These are phyloP conservation scores for Pugionium cornutum DNA, from an alignment of 345 rosid species.

Conservation along the genomic window DNA sequence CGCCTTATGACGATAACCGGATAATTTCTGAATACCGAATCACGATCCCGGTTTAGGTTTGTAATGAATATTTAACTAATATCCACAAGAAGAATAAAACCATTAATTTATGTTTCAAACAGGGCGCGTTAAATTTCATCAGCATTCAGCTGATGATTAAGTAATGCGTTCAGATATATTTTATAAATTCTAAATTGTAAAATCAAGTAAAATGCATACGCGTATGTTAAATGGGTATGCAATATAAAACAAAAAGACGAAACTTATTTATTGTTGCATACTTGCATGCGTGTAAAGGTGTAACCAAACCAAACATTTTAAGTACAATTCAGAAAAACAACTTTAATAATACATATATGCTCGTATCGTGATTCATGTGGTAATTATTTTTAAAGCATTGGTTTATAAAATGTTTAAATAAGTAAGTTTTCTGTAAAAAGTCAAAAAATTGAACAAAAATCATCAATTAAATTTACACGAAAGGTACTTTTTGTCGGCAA, in stretches of 20 bases:
- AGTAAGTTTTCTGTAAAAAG: too few species aligned
- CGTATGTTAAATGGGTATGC: neutral
- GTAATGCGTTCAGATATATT: neutral
- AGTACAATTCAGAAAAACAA: neutral
- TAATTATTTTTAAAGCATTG: neutral
- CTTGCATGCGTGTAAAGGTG: slow-evolving; percentile 19
- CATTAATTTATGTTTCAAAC: neutral
- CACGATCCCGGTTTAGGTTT: slow-evolving; percentile 1
- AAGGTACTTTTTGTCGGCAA: slow-evolving; percentile 19
- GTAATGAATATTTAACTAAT: neutral
- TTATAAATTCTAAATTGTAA: neutral
- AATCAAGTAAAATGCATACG: slow-evolving; percentile 13
- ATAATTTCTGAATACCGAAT: neutral
- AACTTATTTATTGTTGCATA: neutral
- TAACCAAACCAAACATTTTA: neutral
- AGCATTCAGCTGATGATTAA: neutral
- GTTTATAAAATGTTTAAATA: neutral
- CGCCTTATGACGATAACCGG: slow-evolving; percentile 10
- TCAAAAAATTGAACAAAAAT: neutral
- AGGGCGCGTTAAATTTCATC: neutral
- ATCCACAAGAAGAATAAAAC: neutral
- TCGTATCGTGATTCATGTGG: slow-evolving; percentile 2
- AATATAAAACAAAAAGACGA: neutral
- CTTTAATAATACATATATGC: neutral
- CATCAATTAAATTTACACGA: neutral